A percentile compares a stretch with the other conserved stretches of the same genome.
phyloP scores from a whole-genome alignment of 2,329 filamentous ascomycete genomes.

The Madurella mycetomatis region DNA sequence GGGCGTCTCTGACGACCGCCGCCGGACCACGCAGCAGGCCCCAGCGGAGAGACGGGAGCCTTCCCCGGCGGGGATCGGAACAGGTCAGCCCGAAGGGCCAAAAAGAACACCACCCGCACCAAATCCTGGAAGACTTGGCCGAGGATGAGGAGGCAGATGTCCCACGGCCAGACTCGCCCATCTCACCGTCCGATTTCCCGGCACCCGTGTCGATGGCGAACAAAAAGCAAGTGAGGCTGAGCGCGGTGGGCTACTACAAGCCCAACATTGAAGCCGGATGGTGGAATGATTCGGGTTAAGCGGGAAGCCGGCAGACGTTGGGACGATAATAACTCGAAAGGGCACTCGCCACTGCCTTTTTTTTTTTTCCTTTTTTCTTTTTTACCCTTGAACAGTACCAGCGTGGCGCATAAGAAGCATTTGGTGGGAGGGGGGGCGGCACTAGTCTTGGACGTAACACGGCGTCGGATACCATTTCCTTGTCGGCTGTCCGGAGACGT shows the following conservation, averaged over 20 bases:
- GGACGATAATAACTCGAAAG: no score
- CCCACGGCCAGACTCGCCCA: constrained; percentile 32
- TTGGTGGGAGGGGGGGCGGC: neutral
- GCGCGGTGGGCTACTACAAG: constrained; percentile 32
- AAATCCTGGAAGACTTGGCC: constrained; percentile 20
- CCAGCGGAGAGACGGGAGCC: constrained; percentile 7
- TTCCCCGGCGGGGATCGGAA: constrained; percentile 6
- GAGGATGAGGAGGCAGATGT: constrained; percentile 24
- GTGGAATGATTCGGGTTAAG: constrained; percentile 29
- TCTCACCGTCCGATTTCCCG: constrained; percentile 24
- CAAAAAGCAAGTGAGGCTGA: constrained; percentile 35
- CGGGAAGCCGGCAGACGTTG: neutral
- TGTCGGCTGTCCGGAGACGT: neutral
- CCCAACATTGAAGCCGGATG: constrained; percentile 26
- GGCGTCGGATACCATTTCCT: neutral
- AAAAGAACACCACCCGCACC: constrained; percentile 16
- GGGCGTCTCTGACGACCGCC: constrained; percentile 9
- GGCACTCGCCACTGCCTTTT: no score
- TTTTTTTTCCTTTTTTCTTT: no score
- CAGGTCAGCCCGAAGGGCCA: constrained; percentile 15
- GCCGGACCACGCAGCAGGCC: constrained; percentile 4
- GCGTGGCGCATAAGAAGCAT: constrained; percentile 3
- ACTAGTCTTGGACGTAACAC: neutral
- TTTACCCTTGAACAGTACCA: neutral
- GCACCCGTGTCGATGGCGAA: constrained; percentile 25